Conservation (phyloP, 2,329 filamentous ascomycete genomes). For the Endothia cerciana region DNA sequence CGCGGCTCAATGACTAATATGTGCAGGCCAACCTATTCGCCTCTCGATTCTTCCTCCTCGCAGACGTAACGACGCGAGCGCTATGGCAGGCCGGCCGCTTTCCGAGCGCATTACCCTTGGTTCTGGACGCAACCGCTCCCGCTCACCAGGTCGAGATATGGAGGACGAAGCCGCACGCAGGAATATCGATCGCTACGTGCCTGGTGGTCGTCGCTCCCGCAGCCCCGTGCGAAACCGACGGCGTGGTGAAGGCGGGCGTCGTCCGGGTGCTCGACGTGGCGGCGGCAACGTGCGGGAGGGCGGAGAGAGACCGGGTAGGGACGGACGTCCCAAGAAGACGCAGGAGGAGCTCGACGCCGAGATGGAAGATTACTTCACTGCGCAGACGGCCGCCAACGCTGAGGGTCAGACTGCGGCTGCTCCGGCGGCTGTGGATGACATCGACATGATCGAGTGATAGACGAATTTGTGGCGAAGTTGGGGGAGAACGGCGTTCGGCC, state of each 20-base stretch:
- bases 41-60: conserved; percentile 65
- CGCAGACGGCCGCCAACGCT: conserved; percentile 34
- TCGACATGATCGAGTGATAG: conserved; percentile 36
- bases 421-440: conserved; percentile 33
- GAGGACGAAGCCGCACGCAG: conserved; percentile 65
- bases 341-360: conserved; percentile 93
- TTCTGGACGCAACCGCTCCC: conserved; percentile 64
- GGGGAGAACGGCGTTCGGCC: neutral
- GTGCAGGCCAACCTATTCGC: conserved; percentile 71
- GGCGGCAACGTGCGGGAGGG: conserved; percentile 46
- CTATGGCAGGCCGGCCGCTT: conserved; percentile 59
- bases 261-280: conserved; percentile 47
- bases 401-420: conserved; percentile 46
- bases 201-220: conserved; percentile 60
- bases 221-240: conserved; percentile 57
- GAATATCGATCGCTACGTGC: conserved; percentile 80
- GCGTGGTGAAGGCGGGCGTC: conserved; percentile 43
- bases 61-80: conserved; percentile 53
- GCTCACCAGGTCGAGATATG: conserved; percentile 52
- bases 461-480: conserved; percentile 13
- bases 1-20: conserved; percentile 41
- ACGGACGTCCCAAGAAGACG: conserved; percentile 76
- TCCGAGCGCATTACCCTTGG: conserved; percentile 64
- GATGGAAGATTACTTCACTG: conserved; percentile 86
- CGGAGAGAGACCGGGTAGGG: conserved; percentile 48